These are phyloP conservation scores for Lojkania enalia DNA, from an alignment of 2,329 filamentous ascomycete species.

Conservation along the genomic window DNA sequence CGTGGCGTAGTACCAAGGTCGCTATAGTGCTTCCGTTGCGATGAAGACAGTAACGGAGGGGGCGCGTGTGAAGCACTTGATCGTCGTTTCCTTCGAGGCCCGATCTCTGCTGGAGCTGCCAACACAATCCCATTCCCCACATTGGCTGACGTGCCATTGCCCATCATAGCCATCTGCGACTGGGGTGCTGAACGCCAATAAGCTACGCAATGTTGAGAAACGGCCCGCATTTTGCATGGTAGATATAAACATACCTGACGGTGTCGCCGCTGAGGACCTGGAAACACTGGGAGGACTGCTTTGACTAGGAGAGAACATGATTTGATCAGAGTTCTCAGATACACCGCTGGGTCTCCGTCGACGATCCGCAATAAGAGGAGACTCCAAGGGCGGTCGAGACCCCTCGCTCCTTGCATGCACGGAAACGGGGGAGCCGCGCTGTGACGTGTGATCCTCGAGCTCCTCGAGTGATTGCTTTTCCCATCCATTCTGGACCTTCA, in stretches of 20 bases:
- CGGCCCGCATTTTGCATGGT: background rate
- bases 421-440: constrained; percentile 66
- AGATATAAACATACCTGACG: constrained; percentile 25
- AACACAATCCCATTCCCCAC: constrained; percentile 28
- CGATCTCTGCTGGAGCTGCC: constrained; percentile 40
- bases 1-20: constrained; percentile 28
- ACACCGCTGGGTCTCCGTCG: constrained; percentile 40
- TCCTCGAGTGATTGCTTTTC: constrained; percentile 77
- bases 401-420: constrained; percentile 53
- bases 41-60: constrained; percentile 33
- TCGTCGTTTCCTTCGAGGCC: constrained; percentile 39
- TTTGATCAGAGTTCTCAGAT: constrained; percentile 41
- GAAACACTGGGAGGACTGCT: constrained; percentile 29
- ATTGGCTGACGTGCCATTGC: constrained; percentile 34
- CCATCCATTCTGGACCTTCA: constrained; percentile 88
- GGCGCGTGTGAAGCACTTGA: constrained; percentile 39
- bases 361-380: constrained; percentile 30
- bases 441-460: constrained; percentile 73
- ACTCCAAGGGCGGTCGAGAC: constrained; percentile 33
- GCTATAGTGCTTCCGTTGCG: constrained; percentile 39
- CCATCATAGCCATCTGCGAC: constrained; percentile 31
- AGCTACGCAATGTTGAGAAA: constrained; percentile 19
- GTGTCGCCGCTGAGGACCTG: constrained; percentile 25
- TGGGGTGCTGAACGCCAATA: constrained; percentile 34
- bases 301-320: constrained; percentile 37